phyloP scores from a whole-genome alignment of 192 early-diverging fungal species.

The Geranomyces michiganensis region DNA sequence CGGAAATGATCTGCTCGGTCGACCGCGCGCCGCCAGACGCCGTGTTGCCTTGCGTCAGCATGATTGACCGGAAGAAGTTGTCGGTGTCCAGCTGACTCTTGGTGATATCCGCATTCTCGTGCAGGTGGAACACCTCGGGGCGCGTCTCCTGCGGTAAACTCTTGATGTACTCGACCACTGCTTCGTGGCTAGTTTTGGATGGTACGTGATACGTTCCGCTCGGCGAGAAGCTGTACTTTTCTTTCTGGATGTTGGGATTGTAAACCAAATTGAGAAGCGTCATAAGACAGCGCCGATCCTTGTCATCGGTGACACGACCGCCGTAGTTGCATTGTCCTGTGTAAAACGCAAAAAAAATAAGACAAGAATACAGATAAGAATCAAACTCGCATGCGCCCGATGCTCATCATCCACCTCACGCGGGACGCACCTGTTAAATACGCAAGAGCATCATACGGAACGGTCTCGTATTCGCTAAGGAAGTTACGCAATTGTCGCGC shows the following conservation, averaged over 20 bases:
- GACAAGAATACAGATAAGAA: constrained; percentile 15
- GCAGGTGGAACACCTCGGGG: constrained; percentile 63
- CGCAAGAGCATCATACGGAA: constrained; percentile 58
- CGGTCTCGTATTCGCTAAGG: constrained; percentile 58
- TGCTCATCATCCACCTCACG: background rate
- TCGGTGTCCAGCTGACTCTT: constrained; percentile 65
- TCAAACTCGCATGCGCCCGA: background rate
- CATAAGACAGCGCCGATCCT: constrained; percentile 57
- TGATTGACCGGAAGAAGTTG: constrained; percentile 56
- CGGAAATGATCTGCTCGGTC: constrained; percentile 58
- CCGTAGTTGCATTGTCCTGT: constrained; percentile 67
- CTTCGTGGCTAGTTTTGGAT: constrained; percentile 40
- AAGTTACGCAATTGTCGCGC: constrained; percentile 64
- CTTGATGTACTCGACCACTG: constrained; percentile 55
- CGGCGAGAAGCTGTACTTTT: constrained; percentile 48
- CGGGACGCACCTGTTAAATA: constrained; percentile 59
- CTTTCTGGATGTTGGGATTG: constrained; percentile 48
- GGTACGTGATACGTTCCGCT: constrained; percentile 58
- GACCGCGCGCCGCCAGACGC: constrained; percentile 49
- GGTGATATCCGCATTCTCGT: constrained; percentile 67
- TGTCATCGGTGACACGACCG: constrained; percentile 65
- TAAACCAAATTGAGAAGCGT: constrained; percentile 53
- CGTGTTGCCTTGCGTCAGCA: constrained; percentile 52
- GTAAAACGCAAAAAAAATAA: constrained; percentile 9
- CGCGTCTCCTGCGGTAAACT: constrained; percentile 57